These are phyloP conservation scores for Aristolochia fimbriata DNA, from an alignment of 164 flowering plant species.

Conservation along the genomic window DNA sequence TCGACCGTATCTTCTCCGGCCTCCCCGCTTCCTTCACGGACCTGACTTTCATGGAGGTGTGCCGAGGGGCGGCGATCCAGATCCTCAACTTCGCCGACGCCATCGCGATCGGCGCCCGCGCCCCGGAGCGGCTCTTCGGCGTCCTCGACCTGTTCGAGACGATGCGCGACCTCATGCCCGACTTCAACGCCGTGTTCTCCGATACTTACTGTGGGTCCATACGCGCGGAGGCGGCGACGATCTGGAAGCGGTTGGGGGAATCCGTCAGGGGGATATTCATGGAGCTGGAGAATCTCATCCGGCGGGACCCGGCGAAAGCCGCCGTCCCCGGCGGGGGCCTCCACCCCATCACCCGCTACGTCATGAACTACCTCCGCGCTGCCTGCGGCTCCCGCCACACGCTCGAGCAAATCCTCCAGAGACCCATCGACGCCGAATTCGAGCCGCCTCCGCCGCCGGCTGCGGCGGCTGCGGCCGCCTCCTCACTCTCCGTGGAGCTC, in stretches of 20 bases:
- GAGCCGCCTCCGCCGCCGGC: constrained; percentile 1
- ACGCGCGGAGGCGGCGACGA: constrained; percentile 54
- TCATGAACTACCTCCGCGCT: constrained; percentile 84
- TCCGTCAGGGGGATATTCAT: constrained; percentile 77
- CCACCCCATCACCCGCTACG: constrained; percentile 90
- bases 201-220: constrained; percentile 54
- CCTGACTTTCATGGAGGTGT: constrained; percentile 85
- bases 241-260: constrained; percentile 75
- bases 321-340: constrained; percentile 80
- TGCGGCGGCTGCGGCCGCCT: constrained; percentile 15
- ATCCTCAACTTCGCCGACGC: constrained; percentile 77
- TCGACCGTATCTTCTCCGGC: constrained; percentile 71
- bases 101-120: constrained; percentile 54
- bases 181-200: constrained; percentile 56
- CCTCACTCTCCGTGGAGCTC: constrained; percentile 66
- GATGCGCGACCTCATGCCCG: constrained; percentile 71
- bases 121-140: constrained; percentile 77
- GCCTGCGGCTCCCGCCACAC: constrained; percentile 62
- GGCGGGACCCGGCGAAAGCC: constrained; percentile 70
- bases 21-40: constrained; percentile 43
- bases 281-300: constrained; percentile 80
- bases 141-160: constrained; percentile 74
- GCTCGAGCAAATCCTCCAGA: constrained; percentile 71
- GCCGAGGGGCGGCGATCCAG: constrained; percentile 65
- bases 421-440: constrained; percentile 4